Percentiles rank a stretch among this genome's conserved stretches.
These are phyloP conservation scores for Aspergillus sp. DNA, from an alignment of 2,329 filamentous ascomycete species.

Conservation along the genomic window DNA sequence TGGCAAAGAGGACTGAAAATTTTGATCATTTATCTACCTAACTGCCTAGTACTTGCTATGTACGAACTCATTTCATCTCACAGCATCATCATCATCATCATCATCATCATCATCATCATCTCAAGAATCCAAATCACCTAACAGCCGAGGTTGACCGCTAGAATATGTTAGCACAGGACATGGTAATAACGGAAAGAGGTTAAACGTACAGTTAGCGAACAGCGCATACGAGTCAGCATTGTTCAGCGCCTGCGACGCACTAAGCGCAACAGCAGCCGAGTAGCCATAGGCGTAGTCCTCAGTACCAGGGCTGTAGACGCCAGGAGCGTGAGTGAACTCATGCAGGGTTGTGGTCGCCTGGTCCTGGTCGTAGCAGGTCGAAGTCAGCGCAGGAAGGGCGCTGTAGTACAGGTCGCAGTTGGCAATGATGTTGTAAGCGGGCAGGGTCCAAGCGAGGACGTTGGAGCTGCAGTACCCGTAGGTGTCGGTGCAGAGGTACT, in stretches of 20 bases:
- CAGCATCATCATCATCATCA: neutral
- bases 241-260: slow-evolving; percentile 52
- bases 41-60: neutral
- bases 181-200: too few relatives aligned
- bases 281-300: slow-evolving; percentile 62
- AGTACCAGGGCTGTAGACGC: slow-evolving; percentile 56
- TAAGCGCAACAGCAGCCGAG: slow-evolving; percentile 47
- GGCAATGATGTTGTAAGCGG: slow-evolving; percentile 55
- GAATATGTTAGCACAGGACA: neutral
- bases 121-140: neutral
- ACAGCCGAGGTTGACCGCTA: neutral
- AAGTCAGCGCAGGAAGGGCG: slow-evolving; percentile 50
- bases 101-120: neutral
- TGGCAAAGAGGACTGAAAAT: too few relatives aligned
- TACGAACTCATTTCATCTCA: neutral
- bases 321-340: slow-evolving; percentile 64
- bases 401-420: slow-evolving; percentile 62
- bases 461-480: slow-evolving; percentile 52
- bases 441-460: slow-evolving; percentile 64
- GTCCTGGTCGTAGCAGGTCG: slow-evolving; percentile 63
- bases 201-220: slow-evolving; percentile 44
- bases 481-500: slow-evolving; percentile 61
- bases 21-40: neutral
- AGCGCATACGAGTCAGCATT: slow-evolving; percentile 66
- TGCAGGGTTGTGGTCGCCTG: slow-evolving; percentile 66